These are phyloP conservation scores for Mycotypha africana DNA, from an alignment of 371 early-diverging fungal species.

Conservation along the genomic window DNA sequence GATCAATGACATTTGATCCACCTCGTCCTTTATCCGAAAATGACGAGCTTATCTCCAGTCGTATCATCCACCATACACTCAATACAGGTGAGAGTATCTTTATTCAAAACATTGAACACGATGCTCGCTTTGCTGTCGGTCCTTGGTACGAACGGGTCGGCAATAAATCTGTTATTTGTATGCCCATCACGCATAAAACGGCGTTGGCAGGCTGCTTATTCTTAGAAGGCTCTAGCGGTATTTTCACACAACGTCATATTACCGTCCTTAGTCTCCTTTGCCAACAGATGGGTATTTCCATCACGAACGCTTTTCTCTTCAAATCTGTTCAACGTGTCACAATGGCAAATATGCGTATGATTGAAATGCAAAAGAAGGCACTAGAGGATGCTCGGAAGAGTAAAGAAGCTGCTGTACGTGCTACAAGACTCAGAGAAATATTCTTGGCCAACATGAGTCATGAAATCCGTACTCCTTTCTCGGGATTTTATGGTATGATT, in stretches of 20 bases:
- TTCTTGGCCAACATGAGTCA: slow-evolving; percentile 59
- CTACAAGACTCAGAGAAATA: slow-evolving; percentile 41
- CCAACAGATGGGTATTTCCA: slow-evolving; percentile 58
- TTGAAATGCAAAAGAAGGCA: slow-evolving; percentile 42
- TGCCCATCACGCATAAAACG: slow-evolving; percentile 49
- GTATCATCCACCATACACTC: slow-evolving; percentile 36
- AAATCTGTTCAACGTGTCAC: slow-evolving; percentile 39
- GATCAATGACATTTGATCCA: slow-evolving; percentile 35
- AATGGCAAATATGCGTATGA: slow-evolving; percentile 37
- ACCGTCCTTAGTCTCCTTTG: slow-evolving; percentile 50
- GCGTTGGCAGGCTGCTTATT: slow-evolving; percentile 48
- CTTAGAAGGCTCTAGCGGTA: slow-evolving; percentile 50
- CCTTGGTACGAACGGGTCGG: slow-evolving; percentile 42
- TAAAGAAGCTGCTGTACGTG: slow-evolving; percentile 42
- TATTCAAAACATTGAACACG: slow-evolving; percentile 32
- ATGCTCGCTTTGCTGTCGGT: slow-evolving; percentile 37
- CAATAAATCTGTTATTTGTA: slow-evolving; percentile 49
- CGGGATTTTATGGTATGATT: slow-evolving; percentile 57
- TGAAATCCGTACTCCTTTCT: slow-evolving; percentile 51
- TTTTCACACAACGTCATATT: slow-evolving; percentile 51
- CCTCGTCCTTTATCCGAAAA: slow-evolving; percentile 27
- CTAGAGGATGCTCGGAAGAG: slow-evolving; percentile 37
- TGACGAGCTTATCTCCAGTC: slow-evolving; percentile 29
- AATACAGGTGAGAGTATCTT: slow-evolving; percentile 37
- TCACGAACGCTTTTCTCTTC: slow-evolving; percentile 51